Evolutionary conservation across 129 eudicot species (phyloP), one percentile per base, ranked within the genome.

Genomic region (Centrapalus pauciflorus): DNA sequence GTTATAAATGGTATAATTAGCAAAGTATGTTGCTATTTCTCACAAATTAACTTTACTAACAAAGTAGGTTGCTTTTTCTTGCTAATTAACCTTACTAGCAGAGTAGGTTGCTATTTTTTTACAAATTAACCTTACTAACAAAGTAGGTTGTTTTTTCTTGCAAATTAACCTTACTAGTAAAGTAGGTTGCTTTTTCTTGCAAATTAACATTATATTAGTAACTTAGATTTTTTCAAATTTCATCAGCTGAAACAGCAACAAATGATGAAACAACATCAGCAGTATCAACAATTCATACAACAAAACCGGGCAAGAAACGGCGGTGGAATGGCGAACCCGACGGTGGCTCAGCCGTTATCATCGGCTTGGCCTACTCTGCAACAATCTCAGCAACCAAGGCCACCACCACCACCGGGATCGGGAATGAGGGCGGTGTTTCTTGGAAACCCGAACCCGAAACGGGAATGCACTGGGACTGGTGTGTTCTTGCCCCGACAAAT

Each of bases 391-490:
- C 67, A 10, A n/a, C 74, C 26, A 52, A 20, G n/a, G n/a, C n/a
- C n/a, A 43, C 82, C 3, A n/a, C 86, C 20, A 41, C 77, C 65
- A 17, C 17, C 82, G 8, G 84, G 84, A 19, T 76, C 86, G 2
- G 87, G 93, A 13, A 82, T 82, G 90, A 66, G 84, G 62, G 85
- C 94, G 5, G 84, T 84, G 7, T 91, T 87, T 21, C 81, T 90
- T 0, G 91, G 89, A 3, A 80, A 84, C 48, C 78, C 79, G 5
- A 66, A 58, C 20, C 26, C 79, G 2, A 83, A 85, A 72, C 83
- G 88, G 12, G 97, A 83, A 80, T 74, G 76, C 27, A 55, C 79
- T n/a, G 98, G 98, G 1, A 92, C 98, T 0, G 98, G 98, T 0
- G 98, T 92, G 3, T 92, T 92, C 61, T 60, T 92, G 79, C 98